phyloP scores from a whole-genome alignment of 2,329 filamentous ascomycete genomes.

The Penicillium sp. region DNA sequence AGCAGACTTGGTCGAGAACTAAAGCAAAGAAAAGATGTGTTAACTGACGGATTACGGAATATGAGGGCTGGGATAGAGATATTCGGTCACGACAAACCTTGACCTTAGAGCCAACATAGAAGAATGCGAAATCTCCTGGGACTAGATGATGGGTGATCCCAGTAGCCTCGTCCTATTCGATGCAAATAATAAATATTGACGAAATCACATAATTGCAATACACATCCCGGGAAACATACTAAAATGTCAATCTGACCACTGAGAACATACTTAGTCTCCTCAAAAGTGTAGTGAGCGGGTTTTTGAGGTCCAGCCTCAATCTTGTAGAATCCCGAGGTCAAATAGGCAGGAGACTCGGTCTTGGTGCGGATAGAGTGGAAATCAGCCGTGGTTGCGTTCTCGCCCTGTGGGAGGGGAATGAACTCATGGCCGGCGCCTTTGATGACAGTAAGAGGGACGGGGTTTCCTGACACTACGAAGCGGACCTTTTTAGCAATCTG shows the following conservation, averaged over 20 bases:
- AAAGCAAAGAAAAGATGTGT: neutral
- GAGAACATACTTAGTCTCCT: slow-evolving; percentile 17
- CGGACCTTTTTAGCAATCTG: neutral
- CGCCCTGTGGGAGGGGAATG: slow-evolving; percentile 11
- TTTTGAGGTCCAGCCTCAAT: slow-evolving; percentile 10
- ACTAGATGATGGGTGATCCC: slow-evolving; percentile 15
- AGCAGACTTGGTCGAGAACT: slow-evolving; percentile 16
- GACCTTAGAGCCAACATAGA: slow-evolving; percentile 16
- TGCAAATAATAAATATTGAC: neutral
- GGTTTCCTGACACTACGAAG: slow-evolving; percentile 7
- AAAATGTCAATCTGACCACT: slow-evolving; percentile 12
- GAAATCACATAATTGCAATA: neutral
- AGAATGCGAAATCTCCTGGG: slow-evolving; percentile 15
- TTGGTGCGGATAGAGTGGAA: slow-evolving; percentile 13
- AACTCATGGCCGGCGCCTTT: slow-evolving; percentile 14
- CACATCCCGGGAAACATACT: neutral
- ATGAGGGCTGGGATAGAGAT: neutral
- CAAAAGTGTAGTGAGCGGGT: slow-evolving; percentile 9
- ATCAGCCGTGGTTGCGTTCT: slow-evolving; percentile 12
- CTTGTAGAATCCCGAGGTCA: slow-evolving; percentile 14
- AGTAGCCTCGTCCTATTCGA: slow-evolving; percentile 13
- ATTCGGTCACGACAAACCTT: slow-evolving; percentile 4
- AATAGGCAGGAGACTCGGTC: slow-evolving; percentile 7
- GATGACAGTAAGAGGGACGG: slow-evolving; percentile 13
- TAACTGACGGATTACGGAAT: neutral